phyloP scores from a whole-genome alignment of 2,329 filamentous ascomycete species.

The Aspergillus puulaauensis region DNA sequence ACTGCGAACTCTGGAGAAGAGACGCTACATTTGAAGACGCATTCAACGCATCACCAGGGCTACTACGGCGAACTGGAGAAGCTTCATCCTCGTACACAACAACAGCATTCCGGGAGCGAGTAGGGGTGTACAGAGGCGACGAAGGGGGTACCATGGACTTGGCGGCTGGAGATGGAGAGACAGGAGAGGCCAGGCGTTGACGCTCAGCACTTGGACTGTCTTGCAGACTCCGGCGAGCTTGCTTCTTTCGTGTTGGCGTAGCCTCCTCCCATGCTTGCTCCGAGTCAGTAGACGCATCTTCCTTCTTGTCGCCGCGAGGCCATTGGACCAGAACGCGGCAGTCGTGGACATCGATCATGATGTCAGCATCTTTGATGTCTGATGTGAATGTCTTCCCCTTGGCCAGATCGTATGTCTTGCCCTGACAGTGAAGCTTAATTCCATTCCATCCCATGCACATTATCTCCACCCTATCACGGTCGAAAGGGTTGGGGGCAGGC shows the following conservation, averaged over 20 bases:
- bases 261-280: constrained; percentile 70
- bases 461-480: constrained; percentile 79
- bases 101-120: constrained; percentile 46
- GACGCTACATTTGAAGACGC: constrained; percentile 31
- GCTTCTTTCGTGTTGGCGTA: constrained; percentile 37
- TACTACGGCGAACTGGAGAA: constrained; percentile 52
- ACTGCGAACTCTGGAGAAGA: constrained; percentile 33
- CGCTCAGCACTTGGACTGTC: constrained; percentile 57
- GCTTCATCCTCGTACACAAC: constrained; percentile 71
- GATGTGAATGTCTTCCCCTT: constrained; percentile 91
- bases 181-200: constrained; percentile 68
- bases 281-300: constrained; percentile 55
- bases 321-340: constrained; percentile 85
- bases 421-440: constrained; percentile 86
- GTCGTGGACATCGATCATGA: constrained; percentile 95
- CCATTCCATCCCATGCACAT: constrained; percentile 96
- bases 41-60: constrained; percentile 23
- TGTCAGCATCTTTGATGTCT: constrained; percentile 81
- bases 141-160: constrained; percentile 45
- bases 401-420: constrained; percentile 76
- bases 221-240: constrained; percentile 28
- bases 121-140: constrained; percentile 43
- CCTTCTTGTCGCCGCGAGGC: constrained; percentile 63
- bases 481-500: constrained; percentile 64
- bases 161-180: constrained; percentile 66